Conservation (phyloP, 768 basidiomycete species). For the Phaeotremella skinneri region DNA sequence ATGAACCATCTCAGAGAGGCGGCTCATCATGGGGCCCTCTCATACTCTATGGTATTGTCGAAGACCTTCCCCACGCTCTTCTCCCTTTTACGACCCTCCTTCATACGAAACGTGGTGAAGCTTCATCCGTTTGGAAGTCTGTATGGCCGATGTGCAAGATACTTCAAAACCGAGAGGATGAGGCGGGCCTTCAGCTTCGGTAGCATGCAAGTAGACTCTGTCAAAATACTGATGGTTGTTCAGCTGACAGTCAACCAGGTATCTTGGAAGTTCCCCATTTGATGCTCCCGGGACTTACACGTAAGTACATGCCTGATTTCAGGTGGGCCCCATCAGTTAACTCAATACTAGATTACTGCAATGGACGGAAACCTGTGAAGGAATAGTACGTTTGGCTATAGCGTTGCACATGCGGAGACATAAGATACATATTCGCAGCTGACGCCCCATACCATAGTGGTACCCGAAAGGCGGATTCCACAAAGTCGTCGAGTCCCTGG, state of each 20-base stretch:
- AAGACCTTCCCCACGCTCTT: constrained; percentile 51
- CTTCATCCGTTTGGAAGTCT: constrained; percentile 52
- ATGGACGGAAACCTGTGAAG: constrained; percentile 54
- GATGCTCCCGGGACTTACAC: constrained; percentile 55
- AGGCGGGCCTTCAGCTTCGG: constrained; percentile 54
- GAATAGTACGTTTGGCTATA: constrained; percentile 46
- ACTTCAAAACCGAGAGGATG: constrained; percentile 52
- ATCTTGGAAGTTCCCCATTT: constrained; percentile 53
- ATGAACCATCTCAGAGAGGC: constrained; percentile 39
- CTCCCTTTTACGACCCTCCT: constrained; percentile 50
- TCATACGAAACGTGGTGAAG: constrained; percentile 47
- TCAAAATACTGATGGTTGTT: not conserved
- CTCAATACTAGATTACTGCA: constrained; percentile 46
- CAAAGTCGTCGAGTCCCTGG: constrained; percentile 48
- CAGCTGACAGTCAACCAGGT: constrained; percentile 14
- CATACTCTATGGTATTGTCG: constrained; percentile 52
- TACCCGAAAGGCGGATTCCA: constrained; percentile 49
- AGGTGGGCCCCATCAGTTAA: constrained; percentile 9
- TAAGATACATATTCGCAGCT: constrained; percentile 21
- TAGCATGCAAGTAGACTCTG: constrained; percentile 51
- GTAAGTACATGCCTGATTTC: constrained; percentile 5
- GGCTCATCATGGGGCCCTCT: constrained; percentile 50
- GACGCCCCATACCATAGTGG: constrained; percentile 24
- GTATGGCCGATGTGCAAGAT: constrained; percentile 42
- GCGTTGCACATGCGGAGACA: constrained; percentile 35